phyloP scores from a whole-genome alignment of 441 rosid genomes.

The Gossypium davidsonii region DNA sequence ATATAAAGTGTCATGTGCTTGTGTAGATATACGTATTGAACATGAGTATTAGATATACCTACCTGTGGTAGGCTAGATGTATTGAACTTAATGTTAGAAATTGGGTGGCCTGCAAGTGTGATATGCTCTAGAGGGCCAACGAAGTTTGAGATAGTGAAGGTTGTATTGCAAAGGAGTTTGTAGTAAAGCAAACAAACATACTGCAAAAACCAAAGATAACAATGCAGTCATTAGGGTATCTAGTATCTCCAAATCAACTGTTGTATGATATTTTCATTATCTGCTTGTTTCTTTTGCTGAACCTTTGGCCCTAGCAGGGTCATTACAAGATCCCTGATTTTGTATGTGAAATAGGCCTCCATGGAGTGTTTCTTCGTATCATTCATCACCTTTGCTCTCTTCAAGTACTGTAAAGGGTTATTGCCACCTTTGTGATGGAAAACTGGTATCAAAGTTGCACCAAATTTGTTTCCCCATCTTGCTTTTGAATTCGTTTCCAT shows the following conservation, averaged over 20 bases:
- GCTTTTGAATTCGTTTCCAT: slow-evolving; percentile 22
- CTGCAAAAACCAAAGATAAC: slow-evolving; percentile 21
- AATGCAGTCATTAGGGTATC: too few relatives aligned
- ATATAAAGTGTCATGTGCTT: too few relatives aligned
- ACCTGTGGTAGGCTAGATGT: slow-evolving; percentile 44
- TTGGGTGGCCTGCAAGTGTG: slow-evolving; percentile 30
- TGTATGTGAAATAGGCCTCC: slow-evolving; percentile 45
- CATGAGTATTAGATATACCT: background rate
- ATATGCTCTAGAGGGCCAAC: slow-evolving; percentile 47
- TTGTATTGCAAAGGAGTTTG: slow-evolving; percentile 40
- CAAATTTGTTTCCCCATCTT: slow-evolving; percentile 58
- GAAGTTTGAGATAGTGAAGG: slow-evolving; percentile 45
- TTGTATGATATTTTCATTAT: background rate
- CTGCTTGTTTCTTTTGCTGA: background rate
- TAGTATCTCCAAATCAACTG: background rate
- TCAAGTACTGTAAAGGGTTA: slow-evolving; percentile 32
- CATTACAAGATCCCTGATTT: slow-evolving; percentile 29
- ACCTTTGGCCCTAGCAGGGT: slow-evolving; percentile 39
- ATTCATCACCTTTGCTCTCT: slow-evolving; percentile 37
- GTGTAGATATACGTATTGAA: too few relatives aligned
- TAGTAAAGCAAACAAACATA: slow-evolving; percentile 31
- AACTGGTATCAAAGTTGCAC: slow-evolving; percentile 33
- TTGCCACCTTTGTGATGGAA: slow-evolving; percentile 15
- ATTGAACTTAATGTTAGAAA: slow-evolving; percentile 33
- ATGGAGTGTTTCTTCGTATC: slow-evolving; percentile 41